Percentiles rank a stretch among this genome's conserved stretches.
Conservation (phyloP, 2,329 filamentous ascomycete species). For the Calycina marina region DNA sequence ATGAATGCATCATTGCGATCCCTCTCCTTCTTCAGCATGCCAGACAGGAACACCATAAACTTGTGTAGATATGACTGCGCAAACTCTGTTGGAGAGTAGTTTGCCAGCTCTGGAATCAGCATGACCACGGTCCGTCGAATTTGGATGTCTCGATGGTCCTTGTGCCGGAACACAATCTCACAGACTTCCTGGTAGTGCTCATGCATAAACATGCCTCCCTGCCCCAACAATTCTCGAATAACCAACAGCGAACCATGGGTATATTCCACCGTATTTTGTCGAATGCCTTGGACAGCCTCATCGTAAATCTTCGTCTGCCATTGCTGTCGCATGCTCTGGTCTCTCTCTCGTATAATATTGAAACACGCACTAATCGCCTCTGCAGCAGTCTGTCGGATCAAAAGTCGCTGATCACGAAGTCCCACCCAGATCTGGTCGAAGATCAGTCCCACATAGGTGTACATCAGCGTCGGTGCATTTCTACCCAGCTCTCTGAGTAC, state of each 20-base stretch:
- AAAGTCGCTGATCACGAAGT: conserved; percentile 72
- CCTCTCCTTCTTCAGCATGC: conserved; percentile 87
- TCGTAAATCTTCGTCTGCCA: conserved; percentile 89
- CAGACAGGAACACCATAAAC: conserved; percentile 92
- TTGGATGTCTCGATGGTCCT: conserved; percentile 78
- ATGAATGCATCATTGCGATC: conserved; percentile 89
- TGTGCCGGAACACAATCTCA: conserved; percentile 82
- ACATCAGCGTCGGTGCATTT: conserved; percentile 90
- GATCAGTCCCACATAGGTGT: conserved; percentile 86
- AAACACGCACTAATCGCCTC: conserved; percentile 93
- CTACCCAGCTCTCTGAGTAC: conserved; percentile 80
- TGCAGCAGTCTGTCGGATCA: conserved; percentile 83
- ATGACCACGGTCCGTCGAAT: conserved; percentile 82
- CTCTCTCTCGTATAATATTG: conserved; percentile 85
- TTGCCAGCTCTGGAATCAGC: conserved; percentile 83
- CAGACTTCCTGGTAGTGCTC: conserved; percentile 84
- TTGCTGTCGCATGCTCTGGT: conserved; percentile 69
- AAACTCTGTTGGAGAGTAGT: conserved; percentile 85
- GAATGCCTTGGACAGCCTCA: conserved; percentile 68
- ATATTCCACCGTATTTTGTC: conserved; percentile 67
- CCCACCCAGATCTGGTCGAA: conserved; percentile 96
- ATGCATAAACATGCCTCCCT: conserved; percentile 99
- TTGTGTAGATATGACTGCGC: conserved; percentile 76
- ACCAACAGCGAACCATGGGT: conserved; percentile 91
- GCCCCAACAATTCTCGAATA: conserved; percentile 80